Percentiles rank a stretch among this genome's conserved stretches.
Evolutionary conservation across 1,139 yeast genomes (phyloP).

Genomic region (Candida glucosophila): DNA sequence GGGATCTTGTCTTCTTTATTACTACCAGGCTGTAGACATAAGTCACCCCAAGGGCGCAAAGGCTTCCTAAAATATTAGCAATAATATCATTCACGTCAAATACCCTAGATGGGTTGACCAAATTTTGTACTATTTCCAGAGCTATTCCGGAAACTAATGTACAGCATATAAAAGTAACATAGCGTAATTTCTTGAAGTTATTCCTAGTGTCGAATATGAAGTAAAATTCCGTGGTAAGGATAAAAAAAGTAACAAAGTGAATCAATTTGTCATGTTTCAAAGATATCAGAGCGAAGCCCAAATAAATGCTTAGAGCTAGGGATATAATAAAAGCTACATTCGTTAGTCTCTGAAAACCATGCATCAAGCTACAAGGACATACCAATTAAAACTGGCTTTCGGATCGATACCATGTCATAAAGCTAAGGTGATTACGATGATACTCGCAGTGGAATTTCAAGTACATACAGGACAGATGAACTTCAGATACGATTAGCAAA

Average conservation of each 20-base stretch:
- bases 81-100: constrained; percentile 44
- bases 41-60: constrained; percentile 14
- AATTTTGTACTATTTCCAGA: constrained; percentile 43
- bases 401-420: constrained; percentile 14
- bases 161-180: constrained; percentile 36
- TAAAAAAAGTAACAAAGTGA: constrained; percentile 42
- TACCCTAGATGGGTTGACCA: constrained; percentile 35
- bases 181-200: constrained; percentile 27
- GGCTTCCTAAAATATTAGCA: constrained; percentile 32
- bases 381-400: constrained; percentile 19
- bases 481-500: no score
- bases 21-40: constrained; percentile 19
- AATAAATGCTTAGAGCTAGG: constrained; percentile 24
- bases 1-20: constrained; percentile 5
- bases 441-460: no score
- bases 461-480: no score
- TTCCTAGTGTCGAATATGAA: constrained; percentile 39
- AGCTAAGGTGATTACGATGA: no score
- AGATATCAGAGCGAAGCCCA: constrained; percentile 46
- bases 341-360: constrained; percentile 2
- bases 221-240: constrained; percentile 46
- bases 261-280: constrained; percentile 44
- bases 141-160: constrained; percentile 37
- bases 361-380: constrained; percentile 8
- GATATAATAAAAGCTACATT: constrained; percentile 19